Conservation (phyloP, 1,284 basidiomycete species). For the Retiboletus flavoniger region DNA sequence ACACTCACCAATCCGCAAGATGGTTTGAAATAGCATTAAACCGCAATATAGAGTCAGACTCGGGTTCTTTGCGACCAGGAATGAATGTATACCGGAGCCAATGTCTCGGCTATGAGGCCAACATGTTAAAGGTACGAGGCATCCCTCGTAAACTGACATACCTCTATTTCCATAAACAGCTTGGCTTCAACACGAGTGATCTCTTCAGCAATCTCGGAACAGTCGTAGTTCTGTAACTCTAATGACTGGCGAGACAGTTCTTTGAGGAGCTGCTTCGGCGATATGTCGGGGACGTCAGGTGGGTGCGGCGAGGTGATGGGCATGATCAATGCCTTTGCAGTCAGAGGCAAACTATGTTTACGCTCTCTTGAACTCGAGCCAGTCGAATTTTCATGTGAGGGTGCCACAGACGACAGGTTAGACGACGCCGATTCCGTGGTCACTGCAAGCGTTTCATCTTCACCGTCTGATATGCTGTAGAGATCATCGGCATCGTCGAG, state of each 20-base stretch:
- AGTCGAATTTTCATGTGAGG: slow-evolving; percentile 26
- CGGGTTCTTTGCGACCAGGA: slow-evolving; percentile 61
- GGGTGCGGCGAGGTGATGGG: slow-evolving; percentile 16
- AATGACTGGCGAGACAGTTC: slow-evolving; percentile 56
- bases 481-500: slow-evolving; percentile 62
- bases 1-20: slow-evolving; percentile 67
- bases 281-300: slow-evolving; percentile 28
- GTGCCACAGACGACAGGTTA: slow-evolving; percentile 17
- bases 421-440: slow-evolving; percentile 23
- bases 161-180: slow-evolving; percentile 69
- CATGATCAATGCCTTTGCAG: slow-evolving; percentile 40
- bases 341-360: slow-evolving; percentile 61
- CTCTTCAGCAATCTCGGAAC: slow-evolving; percentile 70
- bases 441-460: slow-evolving; percentile 36
- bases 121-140: slow-evolving; percentile 4
- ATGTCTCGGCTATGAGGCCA: slow-evolving; percentile 60
- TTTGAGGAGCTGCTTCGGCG: slow-evolving; percentile 57
- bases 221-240: slow-evolving; percentile 53
- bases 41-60: slow-evolving; percentile 61
- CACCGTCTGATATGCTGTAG: slow-evolving; percentile 52
- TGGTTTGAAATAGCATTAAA: slow-evolving; percentile 75
- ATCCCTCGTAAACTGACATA: slow-evolving; percentile 32
- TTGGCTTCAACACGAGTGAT: slow-evolving; percentile 67
- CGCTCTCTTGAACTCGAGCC: slow-evolving; percentile 47
- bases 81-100: slow-evolving; percentile 76